These are phyloP conservation scores for Triticum turgidum DNA, from an alignment of 176 grass and related monocot species.

Conservation along the genomic window DNA sequence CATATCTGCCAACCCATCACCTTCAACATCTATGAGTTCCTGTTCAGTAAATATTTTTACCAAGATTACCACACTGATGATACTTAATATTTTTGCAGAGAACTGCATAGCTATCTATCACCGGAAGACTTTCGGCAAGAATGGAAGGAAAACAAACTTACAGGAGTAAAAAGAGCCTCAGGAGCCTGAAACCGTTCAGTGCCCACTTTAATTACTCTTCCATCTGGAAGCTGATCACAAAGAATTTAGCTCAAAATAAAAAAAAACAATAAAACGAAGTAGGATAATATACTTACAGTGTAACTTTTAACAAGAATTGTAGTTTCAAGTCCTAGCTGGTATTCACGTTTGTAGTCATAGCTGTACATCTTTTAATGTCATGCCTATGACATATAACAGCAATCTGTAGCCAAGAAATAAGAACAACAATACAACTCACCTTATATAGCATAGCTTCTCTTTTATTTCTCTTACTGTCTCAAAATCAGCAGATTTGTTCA, in stretches of 20 bases:
- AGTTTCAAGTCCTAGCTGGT: conserved; percentile 91
- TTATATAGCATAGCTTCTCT: conserved; percentile 92
- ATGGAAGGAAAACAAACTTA: conserved; percentile 41
- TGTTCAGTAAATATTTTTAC: conserved; percentile 30
- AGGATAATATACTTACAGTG: conserved; percentile 62
- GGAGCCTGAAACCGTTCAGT: conserved; percentile 95
- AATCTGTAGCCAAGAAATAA: neutral
- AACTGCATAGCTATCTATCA: neutral
- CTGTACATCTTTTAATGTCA: conserved; percentile 50
- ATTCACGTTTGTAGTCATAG: conserved; percentile 97
- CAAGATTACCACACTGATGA: conserved; percentile 10
- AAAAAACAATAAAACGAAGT: conserved; percentile 4
- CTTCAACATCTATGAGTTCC: conserved; percentile 98
- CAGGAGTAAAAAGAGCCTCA: conserved; percentile 94
- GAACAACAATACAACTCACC: conserved; percentile 42
- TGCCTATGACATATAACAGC: conserved; percentile 9
- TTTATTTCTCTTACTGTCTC: conserved; percentile 97
- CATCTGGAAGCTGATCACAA: conserved; percentile 93
- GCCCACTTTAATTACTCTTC: conserved; percentile 98
- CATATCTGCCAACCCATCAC: conserved; percentile 98
- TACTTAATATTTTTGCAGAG: neutral
- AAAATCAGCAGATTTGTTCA: conserved; percentile 97
- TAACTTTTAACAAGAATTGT: conserved; percentile 99
- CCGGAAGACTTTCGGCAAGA: neutral
- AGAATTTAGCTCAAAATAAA: conserved; percentile 33